Conservation (phyloP, 2,329 filamentous ascomycete genomes). For the Claviceps pusilla region DNA sequence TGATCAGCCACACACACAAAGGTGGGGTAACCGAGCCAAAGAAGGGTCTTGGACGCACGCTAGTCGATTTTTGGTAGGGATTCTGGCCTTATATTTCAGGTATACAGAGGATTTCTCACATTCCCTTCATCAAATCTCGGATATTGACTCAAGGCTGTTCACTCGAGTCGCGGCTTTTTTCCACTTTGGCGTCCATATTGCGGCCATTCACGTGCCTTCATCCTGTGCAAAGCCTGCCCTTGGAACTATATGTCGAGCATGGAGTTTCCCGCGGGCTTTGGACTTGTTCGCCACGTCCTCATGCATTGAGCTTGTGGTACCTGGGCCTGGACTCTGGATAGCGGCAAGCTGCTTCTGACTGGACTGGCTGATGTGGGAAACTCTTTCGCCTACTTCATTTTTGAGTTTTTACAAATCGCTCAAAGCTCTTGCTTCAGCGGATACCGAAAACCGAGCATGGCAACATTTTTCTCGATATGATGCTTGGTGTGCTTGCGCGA, state of each 20-base stretch:
- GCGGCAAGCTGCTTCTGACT: neutral
- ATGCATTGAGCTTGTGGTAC: neutral
- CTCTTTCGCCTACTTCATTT: neutral
- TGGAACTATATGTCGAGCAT: neutral
- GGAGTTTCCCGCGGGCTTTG: neutral
- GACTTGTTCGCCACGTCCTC: neutral
- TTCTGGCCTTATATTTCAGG: conserved; percentile 1
- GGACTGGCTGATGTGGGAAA: neutral
- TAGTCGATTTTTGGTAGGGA: neutral
- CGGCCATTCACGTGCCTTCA: neutral
- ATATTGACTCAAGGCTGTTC: neutral
- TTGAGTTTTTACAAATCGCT: neutral
- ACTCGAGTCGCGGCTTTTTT: neutral
- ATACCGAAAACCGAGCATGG: neutral
- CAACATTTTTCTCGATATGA: neutral
- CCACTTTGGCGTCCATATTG: neutral
- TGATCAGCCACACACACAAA: neutral
- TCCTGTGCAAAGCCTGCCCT: neutral
- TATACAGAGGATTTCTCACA: neutral
- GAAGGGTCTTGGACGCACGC: conserved; percentile 1
- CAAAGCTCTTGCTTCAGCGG: neutral
- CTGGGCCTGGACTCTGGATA: neutral
- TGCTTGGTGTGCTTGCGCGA: neutral
- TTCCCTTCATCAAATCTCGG: neutral
- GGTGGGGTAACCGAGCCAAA: conserved; percentile 4